Percentiles rank a stretch among this genome's conserved stretches.
These are phyloP conservation scores for Wickerhamiella shivajii DNA, from an alignment of 805 yeast species.

Conservation along the genomic window DNA sequence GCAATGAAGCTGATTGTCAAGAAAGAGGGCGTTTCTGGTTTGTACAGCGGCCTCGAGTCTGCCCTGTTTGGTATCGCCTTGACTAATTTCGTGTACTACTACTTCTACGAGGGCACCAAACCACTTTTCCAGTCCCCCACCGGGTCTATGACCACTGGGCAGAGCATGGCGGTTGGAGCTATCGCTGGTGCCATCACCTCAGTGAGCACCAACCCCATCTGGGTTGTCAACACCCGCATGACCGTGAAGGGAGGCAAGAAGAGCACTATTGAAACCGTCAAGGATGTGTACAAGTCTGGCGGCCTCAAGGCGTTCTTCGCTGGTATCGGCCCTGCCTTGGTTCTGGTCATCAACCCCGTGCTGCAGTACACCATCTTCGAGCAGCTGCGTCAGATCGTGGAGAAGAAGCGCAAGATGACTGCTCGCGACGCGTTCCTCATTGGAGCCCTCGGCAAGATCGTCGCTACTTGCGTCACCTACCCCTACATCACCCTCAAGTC, in stretches of 20 bases:
- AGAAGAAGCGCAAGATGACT: constrained; percentile 39
- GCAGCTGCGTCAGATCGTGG: constrained; percentile 56
- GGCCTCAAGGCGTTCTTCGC: constrained; percentile 63
- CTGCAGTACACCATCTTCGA: constrained; percentile 87
- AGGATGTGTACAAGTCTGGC: constrained; percentile 51
- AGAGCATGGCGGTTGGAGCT: constrained; percentile 65
- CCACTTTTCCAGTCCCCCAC: constrained; percentile 20
- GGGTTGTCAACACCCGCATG: constrained; percentile 90
- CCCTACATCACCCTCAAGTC: constrained; percentile 82
- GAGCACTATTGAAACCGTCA: constrained; percentile 40
- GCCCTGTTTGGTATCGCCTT: constrained; percentile 76
- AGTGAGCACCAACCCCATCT: constrained; percentile 72
- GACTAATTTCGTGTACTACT: constrained; percentile 80
- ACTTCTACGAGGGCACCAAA: constrained; percentile 65
- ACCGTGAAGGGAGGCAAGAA: constrained; percentile 37
- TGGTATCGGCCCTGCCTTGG: constrained; percentile 78
- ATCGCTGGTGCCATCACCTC: constrained; percentile 81
- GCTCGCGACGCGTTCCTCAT: constrained; percentile 68
- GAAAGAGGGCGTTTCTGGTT: constrained; percentile 50
- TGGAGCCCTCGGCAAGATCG: constrained; percentile 80
- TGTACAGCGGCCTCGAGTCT: constrained; percentile 76
- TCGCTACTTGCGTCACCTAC: constrained; percentile 80
- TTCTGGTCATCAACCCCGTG: constrained; percentile 75
- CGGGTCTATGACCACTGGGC: constrained; percentile 34
- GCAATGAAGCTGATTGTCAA: constrained; percentile 35